These are phyloP conservation scores for Salix viminalis DNA, from an alignment of 345 rosid species.

Conservation along the genomic window DNA sequence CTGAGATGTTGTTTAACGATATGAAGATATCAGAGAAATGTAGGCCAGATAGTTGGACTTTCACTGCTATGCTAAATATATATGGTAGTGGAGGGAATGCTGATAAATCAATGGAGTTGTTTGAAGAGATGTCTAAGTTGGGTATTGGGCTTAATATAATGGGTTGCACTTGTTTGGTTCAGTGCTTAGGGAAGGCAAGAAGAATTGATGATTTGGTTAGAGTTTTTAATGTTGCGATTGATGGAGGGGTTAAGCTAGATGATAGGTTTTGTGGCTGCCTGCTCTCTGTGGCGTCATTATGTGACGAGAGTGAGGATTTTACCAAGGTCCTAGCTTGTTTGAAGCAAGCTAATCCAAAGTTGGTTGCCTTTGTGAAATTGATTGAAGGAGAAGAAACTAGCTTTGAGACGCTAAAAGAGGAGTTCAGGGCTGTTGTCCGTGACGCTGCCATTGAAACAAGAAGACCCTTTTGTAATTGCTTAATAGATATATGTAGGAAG, in stretches of 20 bases:
- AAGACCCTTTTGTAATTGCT: slow-evolving; percentile 86
- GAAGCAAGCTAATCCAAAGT: slow-evolving; percentile 55
- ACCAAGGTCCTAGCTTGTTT: slow-evolving; percentile 65
- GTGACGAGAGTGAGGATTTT: slow-evolving; percentile 50
- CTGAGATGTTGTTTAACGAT: slow-evolving; percentile 68
- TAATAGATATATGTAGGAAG: slow-evolving; percentile 72
- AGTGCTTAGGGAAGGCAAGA: slow-evolving; percentile 68
- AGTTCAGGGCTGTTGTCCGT: slow-evolving; percentile 54
- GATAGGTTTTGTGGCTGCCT: slow-evolving; percentile 88
- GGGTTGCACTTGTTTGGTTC: slow-evolving; percentile 88
- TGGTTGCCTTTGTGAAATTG: slow-evolving; percentile 50
- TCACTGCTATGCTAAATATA: slow-evolving; percentile 80
- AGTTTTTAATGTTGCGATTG: slow-evolving; percentile 46
- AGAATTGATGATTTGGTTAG: slow-evolving; percentile 61
- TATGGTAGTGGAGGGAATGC: slow-evolving; percentile 76
- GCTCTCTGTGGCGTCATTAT: slow-evolving; percentile 66
- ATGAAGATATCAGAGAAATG: slow-evolving; percentile 59
- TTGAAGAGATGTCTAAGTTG: slow-evolving; percentile 54
- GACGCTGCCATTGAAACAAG: slow-evolving; percentile 60
- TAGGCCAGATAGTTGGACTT: slow-evolving; percentile 79
- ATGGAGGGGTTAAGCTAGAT: slow-evolving; percentile 61
- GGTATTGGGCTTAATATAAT: slow-evolving; percentile 71
- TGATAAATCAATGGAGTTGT: slow-evolving; percentile 60
- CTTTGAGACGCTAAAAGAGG: slow-evolving; percentile 51
- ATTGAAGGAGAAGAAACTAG: slow-evolving; percentile 40